Conservation (phyloP, 2,329 filamentous ascomycete genomes). For the Pyrenophora graminea region DNA sequence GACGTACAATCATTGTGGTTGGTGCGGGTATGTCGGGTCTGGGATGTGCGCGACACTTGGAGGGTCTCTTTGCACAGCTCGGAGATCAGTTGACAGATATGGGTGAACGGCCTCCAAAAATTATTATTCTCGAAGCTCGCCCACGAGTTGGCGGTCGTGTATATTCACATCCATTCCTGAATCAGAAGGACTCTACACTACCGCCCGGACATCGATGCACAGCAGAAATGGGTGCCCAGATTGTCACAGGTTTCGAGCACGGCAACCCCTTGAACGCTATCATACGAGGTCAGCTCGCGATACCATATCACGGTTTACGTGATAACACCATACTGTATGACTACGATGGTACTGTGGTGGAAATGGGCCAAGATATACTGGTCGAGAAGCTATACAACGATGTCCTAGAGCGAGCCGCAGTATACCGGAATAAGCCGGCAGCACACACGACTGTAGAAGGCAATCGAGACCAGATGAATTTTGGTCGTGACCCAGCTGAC, state of each 20-base stretch:
- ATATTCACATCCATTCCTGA: constrained; percentile 76
- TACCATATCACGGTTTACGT: constrained; percentile 82
- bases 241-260: constrained; percentile 93
- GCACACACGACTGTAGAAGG: constrained; percentile 76
- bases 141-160: constrained; percentile 87
- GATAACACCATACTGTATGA: constrained; percentile 89
- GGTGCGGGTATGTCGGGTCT: constrained; percentile 94
- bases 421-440: constrained; percentile 80
- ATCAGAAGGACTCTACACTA: constrained; percentile 60
- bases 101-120: constrained; percentile 70
- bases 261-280: constrained; percentile 93
- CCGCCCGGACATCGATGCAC: constrained; percentile 67
- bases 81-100: constrained; percentile 66
- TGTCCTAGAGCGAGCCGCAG: constrained; percentile 86
- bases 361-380: constrained; percentile 75
- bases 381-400: constrained; percentile 95
- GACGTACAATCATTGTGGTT: constrained; percentile 80
- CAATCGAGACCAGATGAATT: constrained; percentile 78
- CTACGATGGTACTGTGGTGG: constrained; percentile 74
- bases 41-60: constrained; percentile 87
- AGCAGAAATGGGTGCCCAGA: constrained; percentile 97
- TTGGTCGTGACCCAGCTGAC: constrained; percentile 72
- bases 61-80: constrained; percentile 83
- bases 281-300: constrained; percentile 83
- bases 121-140: constrained; percentile 85